phyloP scores from a whole-genome alignment of 441 rosid species.

The Syzygium syzygioides region DNA sequence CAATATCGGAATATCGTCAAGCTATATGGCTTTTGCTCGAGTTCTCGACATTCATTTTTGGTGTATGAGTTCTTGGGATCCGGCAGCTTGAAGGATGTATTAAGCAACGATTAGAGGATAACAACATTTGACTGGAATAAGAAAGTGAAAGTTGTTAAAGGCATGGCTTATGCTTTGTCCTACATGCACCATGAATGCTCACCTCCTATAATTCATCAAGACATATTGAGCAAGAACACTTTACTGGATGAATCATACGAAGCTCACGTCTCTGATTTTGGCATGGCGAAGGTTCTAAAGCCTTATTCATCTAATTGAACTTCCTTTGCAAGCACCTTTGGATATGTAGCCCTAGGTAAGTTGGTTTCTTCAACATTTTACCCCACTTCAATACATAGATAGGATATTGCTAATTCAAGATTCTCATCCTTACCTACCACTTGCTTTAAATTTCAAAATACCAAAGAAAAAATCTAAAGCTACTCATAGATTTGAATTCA shows the following conservation, averaged over 20 bases:
- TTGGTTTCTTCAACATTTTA: no score
- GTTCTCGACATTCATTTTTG: constrained; percentile 13
- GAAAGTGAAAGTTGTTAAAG: constrained; percentile 19
- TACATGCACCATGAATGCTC: constrained; percentile 33
- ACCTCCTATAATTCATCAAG: constrained; percentile 23
- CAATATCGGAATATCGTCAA: constrained; percentile 32
- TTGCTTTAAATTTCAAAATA: not conserved
- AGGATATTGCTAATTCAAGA: not conserved
- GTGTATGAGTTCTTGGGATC: constrained; percentile 21
- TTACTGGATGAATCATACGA: constrained; percentile 16
- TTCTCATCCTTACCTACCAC: not conserved
- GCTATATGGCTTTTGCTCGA: constrained; percentile 29
- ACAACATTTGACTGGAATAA: constrained; percentile 19
- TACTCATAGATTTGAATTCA: not conserved
- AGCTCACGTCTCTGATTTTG: constrained; percentile 26
- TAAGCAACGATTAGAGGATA: constrained; percentile 3
- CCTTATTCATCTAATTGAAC: constrained; percentile 28
- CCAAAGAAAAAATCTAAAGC: not conserved
- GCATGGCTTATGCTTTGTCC: constrained; percentile 22
- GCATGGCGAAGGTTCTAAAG: constrained; percentile 20
- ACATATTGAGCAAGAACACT: constrained; percentile 20
- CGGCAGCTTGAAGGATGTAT: constrained; percentile 11
- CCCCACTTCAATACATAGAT: not conserved
- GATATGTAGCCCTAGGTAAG: constrained; percentile 32
- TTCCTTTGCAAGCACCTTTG: constrained; percentile 20